Evolutionary conservation across 768 basidiomycete species (phyloP), one percentile per base, ranked within the genome.

Genomic region (Tylopilus balloui): DNA sequence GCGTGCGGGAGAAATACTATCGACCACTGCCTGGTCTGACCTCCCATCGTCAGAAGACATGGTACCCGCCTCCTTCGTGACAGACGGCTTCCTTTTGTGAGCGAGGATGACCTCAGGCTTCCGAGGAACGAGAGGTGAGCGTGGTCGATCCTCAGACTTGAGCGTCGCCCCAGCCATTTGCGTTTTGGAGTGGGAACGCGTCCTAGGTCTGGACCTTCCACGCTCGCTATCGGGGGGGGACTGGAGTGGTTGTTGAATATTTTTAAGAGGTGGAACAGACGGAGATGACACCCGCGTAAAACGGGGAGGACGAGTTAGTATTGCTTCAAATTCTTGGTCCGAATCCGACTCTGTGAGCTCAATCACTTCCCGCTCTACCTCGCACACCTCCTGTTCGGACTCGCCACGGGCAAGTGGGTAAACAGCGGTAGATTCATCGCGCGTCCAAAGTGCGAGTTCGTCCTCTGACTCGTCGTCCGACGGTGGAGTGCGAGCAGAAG

Each of bases 381-480:
- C 42, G 10, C 20, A 43, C 14, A 32, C 37, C 20, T 52, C 61
- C 34, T 52, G 45, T 31, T 60, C 58, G 21, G 57, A 48, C 17
- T 55, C 53, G 23, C 48, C 58, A 38, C 50, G 47, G 20, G 55
- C 13, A 19, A 69, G 48, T 39, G 58, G 60, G 35, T 71, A 67
- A 24, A 78, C 58, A 41, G 63, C 62, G 38, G 67, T 74, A 12
- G 73, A 69, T 53, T 77, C 75, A 47, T 74, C 72, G 32, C 61
- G 58, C 21, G 70, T 62, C 73, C 74, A 77, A 37, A 58, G 52
- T 10, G 59, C 71, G 8, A 78, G 67, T 55, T 80, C 78, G 48
- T 79, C 78, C 17, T 78, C 78, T n/a, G 77, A 73, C 21, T 69
- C 68, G 21, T 62, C 56, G 8, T 72, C 61, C 4, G 54, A 50